These are phyloP conservation scores for Mucor ambiguus DNA, from an alignment of 371 early-diverging fungal species.

Conservation along the genomic window DNA sequence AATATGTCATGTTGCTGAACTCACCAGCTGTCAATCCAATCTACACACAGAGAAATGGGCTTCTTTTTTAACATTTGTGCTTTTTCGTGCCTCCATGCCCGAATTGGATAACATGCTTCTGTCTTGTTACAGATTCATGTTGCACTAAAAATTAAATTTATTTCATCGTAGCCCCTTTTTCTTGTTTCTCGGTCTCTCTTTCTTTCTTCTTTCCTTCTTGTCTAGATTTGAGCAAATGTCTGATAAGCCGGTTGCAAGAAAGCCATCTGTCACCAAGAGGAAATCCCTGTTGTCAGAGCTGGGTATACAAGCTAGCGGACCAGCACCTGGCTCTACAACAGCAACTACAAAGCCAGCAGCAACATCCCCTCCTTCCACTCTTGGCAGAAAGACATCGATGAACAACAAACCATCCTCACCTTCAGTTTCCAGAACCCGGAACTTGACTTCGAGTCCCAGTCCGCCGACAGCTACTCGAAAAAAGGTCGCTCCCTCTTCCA, in stretches of 20 bases:
- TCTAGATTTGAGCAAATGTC: slow-evolving; percentile 7
- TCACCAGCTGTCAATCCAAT: not conserved
- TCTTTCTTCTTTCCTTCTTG: not conserved
- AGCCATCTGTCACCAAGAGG: slow-evolving; percentile 25
- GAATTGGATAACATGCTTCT: slow-evolving; percentile 13
- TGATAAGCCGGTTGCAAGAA: slow-evolving; percentile 13
- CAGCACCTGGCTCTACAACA: slow-evolving; percentile 8
- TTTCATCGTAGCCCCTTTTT: slow-evolving; percentile 5
- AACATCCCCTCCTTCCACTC: slow-evolving; percentile 14
- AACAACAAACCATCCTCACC: slow-evolving; percentile 20
- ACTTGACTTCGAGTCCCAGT: slow-evolving; percentile 12
- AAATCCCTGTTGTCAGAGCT: slow-evolving; percentile 41
- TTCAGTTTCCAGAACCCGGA: slow-evolving; percentile 29
- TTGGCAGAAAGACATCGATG: slow-evolving; percentile 3
- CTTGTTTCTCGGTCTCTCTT: not conserved
- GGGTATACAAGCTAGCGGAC: slow-evolving; percentile 36
- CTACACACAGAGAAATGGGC: not conserved
- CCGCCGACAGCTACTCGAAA: slow-evolving; percentile 14
- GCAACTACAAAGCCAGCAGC: slow-evolving; percentile 16
- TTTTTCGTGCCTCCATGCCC: slow-evolving; percentile 18
- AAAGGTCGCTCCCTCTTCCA: slow-evolving; percentile 21
- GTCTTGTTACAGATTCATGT: slow-evolving; percentile 14
- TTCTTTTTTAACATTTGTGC: not conserved
- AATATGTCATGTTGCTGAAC: not conserved
- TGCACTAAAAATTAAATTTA: slow-evolving; percentile 21